Evolutionary conservation across 208 protist genomes (phyloP).

Genomic region (Trypanosoma melophagium): DNA sequence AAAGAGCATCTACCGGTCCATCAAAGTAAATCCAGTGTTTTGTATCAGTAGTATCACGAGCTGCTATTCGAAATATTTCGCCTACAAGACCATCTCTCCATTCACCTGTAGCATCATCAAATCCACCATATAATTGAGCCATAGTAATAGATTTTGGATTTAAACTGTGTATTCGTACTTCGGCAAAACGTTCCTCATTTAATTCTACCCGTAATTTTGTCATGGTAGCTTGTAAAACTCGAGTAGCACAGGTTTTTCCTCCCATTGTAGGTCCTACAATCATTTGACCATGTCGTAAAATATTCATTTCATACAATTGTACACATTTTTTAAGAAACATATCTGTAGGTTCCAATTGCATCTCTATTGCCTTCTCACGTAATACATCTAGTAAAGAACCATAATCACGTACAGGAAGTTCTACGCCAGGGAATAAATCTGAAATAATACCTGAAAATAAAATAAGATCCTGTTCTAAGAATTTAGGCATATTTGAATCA

Average conservation of each 20-base stretch:
- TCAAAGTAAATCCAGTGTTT: slow-evolving; percentile 97
- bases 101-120: slow-evolving; percentile 95
- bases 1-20: slow-evolving; percentile 95
- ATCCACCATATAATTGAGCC: slow-evolving; percentile 96
- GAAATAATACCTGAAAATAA: slow-evolving; percentile 96
- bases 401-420: slow-evolving; percentile 91
- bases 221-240: slow-evolving; percentile 86
- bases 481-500: slow-evolving; percentile 98
- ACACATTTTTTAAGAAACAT: slow-evolving; percentile 96
- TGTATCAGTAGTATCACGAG: slow-evolving; percentile 79
- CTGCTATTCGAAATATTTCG: slow-evolving; percentile 90
- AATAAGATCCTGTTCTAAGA: slow-evolving; percentile 91
- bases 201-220: slow-evolving; percentile 71
- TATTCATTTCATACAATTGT: slow-evolving; percentile 97
- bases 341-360: slow-evolving; percentile 92
- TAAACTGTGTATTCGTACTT: slow-evolving; percentile 86
- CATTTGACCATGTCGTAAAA: slow-evolving; percentile 98
- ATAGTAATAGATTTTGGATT: slow-evolving; percentile 98
- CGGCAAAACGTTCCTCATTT: slow-evolving; percentile 74
- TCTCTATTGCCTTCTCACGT: slow-evolving; percentile 51
- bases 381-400: slow-evolving; percentile 85
- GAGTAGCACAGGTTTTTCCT: slow-evolving; percentile 92
- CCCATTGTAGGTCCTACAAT: slow-evolving; percentile 95
- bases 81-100: slow-evolving; percentile 96
- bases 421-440: slow-evolving; percentile 96